Evolutionary conservation across 2,329 filamentous ascomycete species (phyloP).

Genomic region (Penicillium vulpinum): DNA sequence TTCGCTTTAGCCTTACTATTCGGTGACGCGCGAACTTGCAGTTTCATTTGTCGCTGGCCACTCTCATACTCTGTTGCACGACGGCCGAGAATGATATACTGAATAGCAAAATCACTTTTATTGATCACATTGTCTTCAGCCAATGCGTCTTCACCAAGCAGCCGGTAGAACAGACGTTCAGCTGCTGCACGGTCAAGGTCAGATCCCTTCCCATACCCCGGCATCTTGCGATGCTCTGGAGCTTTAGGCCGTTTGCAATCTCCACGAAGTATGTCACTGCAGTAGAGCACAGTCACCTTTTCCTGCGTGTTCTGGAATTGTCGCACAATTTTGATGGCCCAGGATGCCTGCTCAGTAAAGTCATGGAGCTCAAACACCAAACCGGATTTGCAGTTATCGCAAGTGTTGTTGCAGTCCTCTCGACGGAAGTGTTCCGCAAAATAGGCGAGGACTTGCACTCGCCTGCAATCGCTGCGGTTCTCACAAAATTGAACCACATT

Average conservation of each 20-base stretch:
- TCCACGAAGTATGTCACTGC: slow-evolving; percentile 80
- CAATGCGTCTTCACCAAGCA: slow-evolving; percentile 73
- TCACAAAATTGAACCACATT: slow-evolving; percentile 86
- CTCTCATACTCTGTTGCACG: slow-evolving; percentile 49
- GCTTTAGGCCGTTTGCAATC: slow-evolving; percentile 60
- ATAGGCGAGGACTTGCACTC: slow-evolving; percentile 86
- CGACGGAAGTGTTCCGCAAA: slow-evolving; percentile 82
- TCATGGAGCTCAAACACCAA: slow-evolving; percentile 71
- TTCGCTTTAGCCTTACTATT: slow-evolving; percentile 35
- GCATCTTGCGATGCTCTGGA: slow-evolving; percentile 52
- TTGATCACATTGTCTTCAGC: slow-evolving; percentile 68
- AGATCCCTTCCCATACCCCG: slow-evolving; percentile 68
- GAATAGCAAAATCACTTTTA: slow-evolving; percentile 65
- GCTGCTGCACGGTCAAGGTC: slow-evolving; percentile 72
- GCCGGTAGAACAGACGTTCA: slow-evolving; percentile 77
- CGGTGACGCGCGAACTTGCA: slow-evolving; percentile 56
- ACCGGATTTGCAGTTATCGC: slow-evolving; percentile 85
- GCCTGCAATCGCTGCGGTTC: slow-evolving; percentile 81
- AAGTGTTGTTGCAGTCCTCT: slow-evolving; percentile 70
- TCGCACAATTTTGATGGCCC: slow-evolving; percentile 68
- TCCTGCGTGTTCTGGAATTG: slow-evolving; percentile 51
- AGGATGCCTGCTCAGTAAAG: slow-evolving; percentile 71
- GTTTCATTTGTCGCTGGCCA: slow-evolving; percentile 48
- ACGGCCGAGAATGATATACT: slow-evolving; percentile 59
- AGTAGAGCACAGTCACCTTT: slow-evolving; percentile 73